These are phyloP conservation scores for Dothidotthia symphoricarpi DNA, from an alignment of 2,329 filamentous ascomycete genomes.

Conservation along the genomic window DNA sequence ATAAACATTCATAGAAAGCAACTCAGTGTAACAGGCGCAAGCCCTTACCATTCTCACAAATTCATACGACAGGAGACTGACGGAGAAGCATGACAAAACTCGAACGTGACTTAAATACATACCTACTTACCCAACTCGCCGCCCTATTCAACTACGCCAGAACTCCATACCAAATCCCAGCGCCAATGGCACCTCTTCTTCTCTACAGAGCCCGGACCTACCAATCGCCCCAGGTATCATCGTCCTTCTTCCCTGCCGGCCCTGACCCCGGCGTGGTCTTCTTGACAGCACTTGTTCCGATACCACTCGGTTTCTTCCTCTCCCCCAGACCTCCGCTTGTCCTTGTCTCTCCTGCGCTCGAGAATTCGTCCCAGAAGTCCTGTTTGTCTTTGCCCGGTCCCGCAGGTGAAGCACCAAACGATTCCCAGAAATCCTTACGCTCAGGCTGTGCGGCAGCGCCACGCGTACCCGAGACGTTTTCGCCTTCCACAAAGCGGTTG, in stretches of 20 bases:
- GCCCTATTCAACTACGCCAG: neutral
- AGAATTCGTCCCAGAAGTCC: slow-evolving; percentile 53
- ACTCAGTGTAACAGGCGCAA: too few species aligned
- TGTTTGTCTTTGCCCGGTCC: slow-evolving; percentile 53
- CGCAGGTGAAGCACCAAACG: slow-evolving; percentile 67
- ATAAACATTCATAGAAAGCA: too few species aligned
- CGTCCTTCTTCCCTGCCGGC: slow-evolving; percentile 45
- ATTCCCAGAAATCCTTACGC: slow-evolving; percentile 58
- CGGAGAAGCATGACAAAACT: neutral
- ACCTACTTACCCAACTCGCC: neutral
- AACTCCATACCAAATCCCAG: slow-evolving; percentile 1
- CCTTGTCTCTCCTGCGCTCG: slow-evolving; percentile 32
- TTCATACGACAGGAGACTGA: too few species aligned
- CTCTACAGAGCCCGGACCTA: slow-evolving; percentile 18
- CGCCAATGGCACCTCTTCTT: slow-evolving; percentile 1
- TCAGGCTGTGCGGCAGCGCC: slow-evolving; percentile 52
- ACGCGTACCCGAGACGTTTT: slow-evolving; percentile 23
- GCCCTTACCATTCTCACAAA: too few species aligned
- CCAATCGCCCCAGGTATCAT: slow-evolving; percentile 59
- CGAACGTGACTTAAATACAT: slow-evolving; percentile 12
- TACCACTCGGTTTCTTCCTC: slow-evolving; percentile 48
- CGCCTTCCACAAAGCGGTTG: slow-evolving; percentile 83
- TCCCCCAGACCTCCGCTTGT: slow-evolving; percentile 24
- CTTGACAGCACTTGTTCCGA: slow-evolving; percentile 66
- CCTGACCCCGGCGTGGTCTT: slow-evolving; percentile 39